Base-by-base conservation (phyloP, 2,329 filamentous ascomycete species). In the Cladobotryum protrusum region DNA sequence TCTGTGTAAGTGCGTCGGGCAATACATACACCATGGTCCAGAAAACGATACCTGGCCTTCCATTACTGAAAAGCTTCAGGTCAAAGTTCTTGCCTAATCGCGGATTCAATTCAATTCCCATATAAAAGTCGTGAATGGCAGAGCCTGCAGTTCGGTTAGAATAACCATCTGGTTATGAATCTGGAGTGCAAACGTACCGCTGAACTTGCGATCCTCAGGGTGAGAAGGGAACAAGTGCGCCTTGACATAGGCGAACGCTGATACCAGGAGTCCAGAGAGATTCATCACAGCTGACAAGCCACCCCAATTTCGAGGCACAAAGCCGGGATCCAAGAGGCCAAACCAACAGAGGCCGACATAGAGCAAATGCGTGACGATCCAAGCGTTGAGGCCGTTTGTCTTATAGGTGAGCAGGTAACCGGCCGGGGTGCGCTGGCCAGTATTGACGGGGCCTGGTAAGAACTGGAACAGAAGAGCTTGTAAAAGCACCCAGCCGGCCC, bases 11-110 rank as follows among this genome's bases (percentile, higher is more conserved):
- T 29, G 24, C 24, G 3, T 9, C 24, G 24, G 24, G 24, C 11
- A 9, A 29, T 29, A 8, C 65, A 41, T 57, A 73, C 71, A 74
- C 70, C 32, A 74, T 56, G n/a, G 70, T 72, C 72, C 72, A 75
- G 8, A 67, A 64, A 52, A 75, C 63, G 47, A 76, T 75, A 8
- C 73, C 73, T n/a, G 69, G 68, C 18, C 73, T 62, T 4, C 72
- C 72, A 47, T 74, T 75, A 44, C 66, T 71, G 53, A 75, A 76
- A 0, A 75, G 60, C 49, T 76, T 76, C 20, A 74, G 65, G 52
- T 76, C 73, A 55, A 71, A 75, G 12, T 56, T 59, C 8, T 56
- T 59, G 0, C 72, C 70, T 20, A 74, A 56, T 40, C 72, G 58
- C 0, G 72, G 72, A 43, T 75, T 74, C 4, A 75, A 49, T 54